Evolutionary conservation across 176 grass and related monocot genomes (phyloP).

Genomic region (Alopecurus myosuroides): DNA sequence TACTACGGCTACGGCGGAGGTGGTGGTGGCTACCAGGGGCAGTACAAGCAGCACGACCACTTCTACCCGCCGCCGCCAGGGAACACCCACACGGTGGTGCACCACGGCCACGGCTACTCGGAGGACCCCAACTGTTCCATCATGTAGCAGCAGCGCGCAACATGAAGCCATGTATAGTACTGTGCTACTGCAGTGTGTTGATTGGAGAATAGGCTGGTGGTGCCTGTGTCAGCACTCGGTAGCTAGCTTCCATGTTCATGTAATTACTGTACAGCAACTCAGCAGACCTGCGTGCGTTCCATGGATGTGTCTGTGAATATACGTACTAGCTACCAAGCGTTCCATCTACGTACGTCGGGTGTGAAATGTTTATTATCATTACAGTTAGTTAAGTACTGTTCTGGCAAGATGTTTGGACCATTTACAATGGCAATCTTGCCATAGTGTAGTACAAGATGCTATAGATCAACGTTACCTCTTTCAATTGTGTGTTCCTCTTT

Average conservation of each 20-base stretch:
- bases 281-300: not conserved
- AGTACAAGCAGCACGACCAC: constrained; percentile 31
- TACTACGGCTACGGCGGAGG: not conserved
- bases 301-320: not conserved
- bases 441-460: too few species aligned
- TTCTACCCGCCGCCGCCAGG: not conserved
- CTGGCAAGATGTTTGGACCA: too few species aligned
- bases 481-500: too few species aligned
- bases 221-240: not conserved
- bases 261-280: not conserved
- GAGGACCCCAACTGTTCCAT: constrained; percentile 37
- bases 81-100: constrained; percentile 44
- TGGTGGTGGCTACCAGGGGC: not conserved
- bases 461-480: too few species aligned
- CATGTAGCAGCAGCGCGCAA: constrained; percentile 23
- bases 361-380: not conserved
- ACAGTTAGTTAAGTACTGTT: too few species aligned
- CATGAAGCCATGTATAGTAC: not conserved
- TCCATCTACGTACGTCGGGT: not conserved
- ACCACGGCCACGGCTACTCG: constrained; percentile 28
- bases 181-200: too few species aligned
- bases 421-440: too few species aligned
- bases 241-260: not conserved
- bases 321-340: not conserved
- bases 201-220: not conserved